These are phyloP conservation scores for Diospyros lotus DNA, from an alignment of 148 eudicot genomes.

Conservation along the genomic window DNA sequence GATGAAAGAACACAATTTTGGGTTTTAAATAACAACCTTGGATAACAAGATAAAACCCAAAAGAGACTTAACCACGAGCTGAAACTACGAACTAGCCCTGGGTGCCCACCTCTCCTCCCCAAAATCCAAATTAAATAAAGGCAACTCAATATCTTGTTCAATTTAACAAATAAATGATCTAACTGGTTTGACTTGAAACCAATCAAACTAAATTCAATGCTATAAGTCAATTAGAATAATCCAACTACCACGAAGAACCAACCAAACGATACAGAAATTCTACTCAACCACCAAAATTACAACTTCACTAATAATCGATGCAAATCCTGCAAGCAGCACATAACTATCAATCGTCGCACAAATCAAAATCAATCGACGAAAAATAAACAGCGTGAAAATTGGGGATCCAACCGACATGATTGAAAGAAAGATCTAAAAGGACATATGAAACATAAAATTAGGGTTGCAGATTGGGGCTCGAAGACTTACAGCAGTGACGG, in stretches of 20 bases:
- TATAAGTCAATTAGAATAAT: background rate
- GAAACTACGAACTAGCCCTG: background rate
- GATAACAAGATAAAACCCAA: background rate
- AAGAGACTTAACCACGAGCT: background rate
- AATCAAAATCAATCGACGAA: background rate
- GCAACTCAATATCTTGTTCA: background rate
- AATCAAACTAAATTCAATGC: background rate
- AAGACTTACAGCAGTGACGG: constrained; percentile 9
- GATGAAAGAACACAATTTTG: background rate
- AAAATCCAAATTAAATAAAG: background rate
- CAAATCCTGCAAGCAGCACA: background rate
- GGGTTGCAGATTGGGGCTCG: constrained; percentile 1
- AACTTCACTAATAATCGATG: background rate
- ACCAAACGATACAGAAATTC: background rate
- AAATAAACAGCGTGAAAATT: background rate
- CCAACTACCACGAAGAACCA: background rate
- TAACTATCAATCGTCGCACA: background rate
- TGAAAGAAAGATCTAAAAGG: background rate
- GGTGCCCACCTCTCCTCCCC: background rate
- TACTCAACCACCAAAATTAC: background rate
- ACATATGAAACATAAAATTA: background rate
- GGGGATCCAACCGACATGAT: background rate
- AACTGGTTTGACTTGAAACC: background rate
- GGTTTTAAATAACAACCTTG: background rate
- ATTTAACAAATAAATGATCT: background rate